These are phyloP conservation scores for Porpolomopsis calyptriformis DNA, from an alignment of 768 basidiomycete genomes.

Conservation along the genomic window DNA sequence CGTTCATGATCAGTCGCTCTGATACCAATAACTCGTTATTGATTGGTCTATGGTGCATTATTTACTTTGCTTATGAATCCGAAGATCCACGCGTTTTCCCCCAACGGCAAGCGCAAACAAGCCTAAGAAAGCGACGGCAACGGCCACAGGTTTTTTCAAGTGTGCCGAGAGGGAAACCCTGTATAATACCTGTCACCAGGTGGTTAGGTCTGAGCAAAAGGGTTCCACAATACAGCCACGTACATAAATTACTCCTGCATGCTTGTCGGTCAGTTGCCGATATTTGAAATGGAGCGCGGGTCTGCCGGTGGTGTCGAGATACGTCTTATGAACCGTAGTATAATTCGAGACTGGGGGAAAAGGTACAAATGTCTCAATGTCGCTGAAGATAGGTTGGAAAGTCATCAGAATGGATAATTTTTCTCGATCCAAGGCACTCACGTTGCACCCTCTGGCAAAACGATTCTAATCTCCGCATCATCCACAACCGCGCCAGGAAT, in stretches of 20 bases:
- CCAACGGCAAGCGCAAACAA: slow-evolving; percentile 46
- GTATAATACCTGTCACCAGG: slow-evolving; percentile 64
- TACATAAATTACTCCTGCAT: slow-evolving; percentile 75
- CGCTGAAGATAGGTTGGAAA: slow-evolving; percentile 47
- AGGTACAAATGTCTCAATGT: slow-evolving; percentile 65
- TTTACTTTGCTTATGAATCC: slow-evolving; percentile 26
- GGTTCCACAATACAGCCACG: slow-evolving; percentile 23
- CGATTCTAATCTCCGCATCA: slow-evolving; percentile 65
- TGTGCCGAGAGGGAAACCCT: slow-evolving; percentile 71
- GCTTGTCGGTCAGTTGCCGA: slow-evolving; percentile 64
- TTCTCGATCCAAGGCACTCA: slow-evolving; percentile 32
- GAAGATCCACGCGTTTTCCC: slow-evolving; percentile 36
- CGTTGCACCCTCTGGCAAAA: slow-evolving; percentile 94
- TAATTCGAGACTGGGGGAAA: slow-evolving; percentile 60
- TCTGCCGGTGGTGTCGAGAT: slow-evolving; percentile 86
- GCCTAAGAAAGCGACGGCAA: slow-evolving; percentile 57
- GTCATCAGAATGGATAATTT: too few species aligned
- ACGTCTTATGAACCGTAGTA: slow-evolving; percentile 66
- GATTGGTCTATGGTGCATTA: not conserved
- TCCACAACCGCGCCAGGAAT: slow-evolving; percentile 75
- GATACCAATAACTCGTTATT: not conserved
- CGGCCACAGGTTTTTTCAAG: slow-evolving; percentile 76
- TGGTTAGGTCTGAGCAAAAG: slow-evolving; percentile 2
- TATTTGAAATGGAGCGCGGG: slow-evolving; percentile 69
- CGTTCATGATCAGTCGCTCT: too few species aligned